Conservation (phyloP, 495 filamentous ascomycete species). For the Melanomma pulvis-pyrius region DNA sequence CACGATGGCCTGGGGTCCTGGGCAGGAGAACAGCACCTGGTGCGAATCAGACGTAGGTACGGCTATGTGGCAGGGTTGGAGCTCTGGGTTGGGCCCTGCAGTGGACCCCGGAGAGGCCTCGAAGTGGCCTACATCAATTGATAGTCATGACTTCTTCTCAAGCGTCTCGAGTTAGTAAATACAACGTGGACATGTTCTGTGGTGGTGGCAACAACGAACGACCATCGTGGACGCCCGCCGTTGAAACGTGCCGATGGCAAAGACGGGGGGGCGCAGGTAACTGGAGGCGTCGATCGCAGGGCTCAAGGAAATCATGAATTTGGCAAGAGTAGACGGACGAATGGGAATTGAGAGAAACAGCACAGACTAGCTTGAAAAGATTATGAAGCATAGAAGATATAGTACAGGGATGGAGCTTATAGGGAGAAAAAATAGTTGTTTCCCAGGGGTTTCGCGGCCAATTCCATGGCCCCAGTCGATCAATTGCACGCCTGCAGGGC, state of each 20-base stretch:
- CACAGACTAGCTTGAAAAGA: slow-evolving; percentile 2
- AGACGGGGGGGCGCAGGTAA: slow-evolving; percentile 8
- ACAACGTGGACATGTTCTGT: not conserved
- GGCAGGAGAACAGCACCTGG: slow-evolving; percentile 1
- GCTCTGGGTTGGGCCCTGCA: slow-evolving; percentile 23
- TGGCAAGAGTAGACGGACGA: not conserved
- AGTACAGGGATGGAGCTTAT: slow-evolving; percentile 20
- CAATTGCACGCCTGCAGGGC: not conserved
- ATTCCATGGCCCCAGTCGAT: not conserved
- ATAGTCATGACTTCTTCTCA: not conserved
- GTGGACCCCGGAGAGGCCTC: not conserved
- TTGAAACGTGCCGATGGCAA: slow-evolving; percentile 31
- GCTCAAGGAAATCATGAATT: not conserved
- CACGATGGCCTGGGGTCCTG: not conserved
- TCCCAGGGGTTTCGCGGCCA: not conserved
- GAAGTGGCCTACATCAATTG: not conserved
- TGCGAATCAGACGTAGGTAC: slow-evolving; percentile 29
- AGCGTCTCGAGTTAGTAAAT: not conserved
- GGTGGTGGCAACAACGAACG: slow-evolving; percentile 1
- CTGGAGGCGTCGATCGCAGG: slow-evolving; percentile 18
- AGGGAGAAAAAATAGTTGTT: not conserved
- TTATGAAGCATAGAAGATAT: not conserved
- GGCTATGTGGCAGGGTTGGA: slow-evolving; percentile 26
- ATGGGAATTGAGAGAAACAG: not conserved
- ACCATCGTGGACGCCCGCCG: slow-evolving; percentile 4